Evolutionary conservation across 306 rosid genomes (phyloP).

Genomic region (Medicago lupulina): DNA sequence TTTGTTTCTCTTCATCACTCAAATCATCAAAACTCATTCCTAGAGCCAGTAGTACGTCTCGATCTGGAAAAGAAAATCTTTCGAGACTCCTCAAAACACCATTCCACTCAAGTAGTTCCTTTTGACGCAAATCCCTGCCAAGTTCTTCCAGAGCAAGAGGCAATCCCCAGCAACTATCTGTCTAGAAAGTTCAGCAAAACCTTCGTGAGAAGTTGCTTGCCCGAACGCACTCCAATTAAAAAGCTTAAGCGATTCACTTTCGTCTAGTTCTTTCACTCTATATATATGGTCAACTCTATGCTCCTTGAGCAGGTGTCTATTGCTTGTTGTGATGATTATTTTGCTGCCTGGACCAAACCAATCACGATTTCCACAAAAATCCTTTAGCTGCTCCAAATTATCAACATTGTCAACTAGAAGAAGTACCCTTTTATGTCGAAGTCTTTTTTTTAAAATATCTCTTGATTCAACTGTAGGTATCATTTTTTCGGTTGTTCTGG

Average conservation of each 20-base stretch:
- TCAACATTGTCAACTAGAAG: slow-evolving; percentile 16
- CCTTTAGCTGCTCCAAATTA: not conserved
- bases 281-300: not conserved
- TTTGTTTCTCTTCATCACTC: not conserved
- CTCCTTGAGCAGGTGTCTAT: not conserved
- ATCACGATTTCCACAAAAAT: slow-evolving; percentile 5
- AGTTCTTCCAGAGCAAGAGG: too few relatives aligned
- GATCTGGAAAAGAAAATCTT: not conserved
- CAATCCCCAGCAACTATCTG: too few relatives aligned
- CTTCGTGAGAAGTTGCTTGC: too few relatives aligned
- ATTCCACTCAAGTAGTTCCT: too few relatives aligned
- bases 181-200: too few relatives aligned
- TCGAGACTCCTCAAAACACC: not conserved
- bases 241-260: too few relatives aligned
- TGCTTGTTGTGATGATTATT: slow-evolving; percentile 24
- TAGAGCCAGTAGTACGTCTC: not conserved
- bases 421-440: not conserved
- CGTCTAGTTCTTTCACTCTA: too few relatives aligned
- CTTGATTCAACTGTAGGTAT: not conserved
- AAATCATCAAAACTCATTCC: slow-evolving; percentile 5
- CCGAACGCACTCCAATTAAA: too few relatives aligned
- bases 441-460: not conserved
- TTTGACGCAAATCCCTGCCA: too few relatives aligned
- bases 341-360: slow-evolving; percentile 22
- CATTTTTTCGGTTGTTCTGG: not conserved